Evolutionary conservation across 2,329 filamentous ascomycete species (phyloP).

Genomic region (Exophiala spinifera): DNA sequence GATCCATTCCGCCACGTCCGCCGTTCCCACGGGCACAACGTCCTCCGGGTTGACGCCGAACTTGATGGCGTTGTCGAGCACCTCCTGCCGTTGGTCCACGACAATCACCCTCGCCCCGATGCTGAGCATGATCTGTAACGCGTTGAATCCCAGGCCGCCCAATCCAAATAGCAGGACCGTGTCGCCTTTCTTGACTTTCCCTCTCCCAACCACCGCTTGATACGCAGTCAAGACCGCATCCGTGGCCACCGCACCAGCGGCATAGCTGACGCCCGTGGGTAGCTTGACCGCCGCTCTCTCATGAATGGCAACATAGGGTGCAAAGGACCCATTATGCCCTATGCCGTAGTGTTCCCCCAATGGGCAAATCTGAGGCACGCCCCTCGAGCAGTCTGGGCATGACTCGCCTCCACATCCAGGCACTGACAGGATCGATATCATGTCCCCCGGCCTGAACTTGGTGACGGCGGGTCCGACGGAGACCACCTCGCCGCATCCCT

Average conservation of each 20-base stretch:
- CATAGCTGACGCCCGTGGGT: conserved; percentile 1
- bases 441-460: conserved; percentile 13
- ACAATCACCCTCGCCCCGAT: conserved; percentile 15
- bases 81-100: conserved; percentile 13
- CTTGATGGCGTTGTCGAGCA: conserved; percentile 17
- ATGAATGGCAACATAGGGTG: conserved; percentile 11
- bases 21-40: conserved; percentile 7
- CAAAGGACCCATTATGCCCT: conserved; percentile 15
- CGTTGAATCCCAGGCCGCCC: conserved; percentile 17
- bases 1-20: conserved; percentile 8
- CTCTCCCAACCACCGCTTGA: conserved; percentile 11
- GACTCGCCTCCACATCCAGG: conserved; percentile 6
- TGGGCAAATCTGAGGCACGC: conserved; percentile 11
- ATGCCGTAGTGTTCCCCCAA: conserved; percentile 8
- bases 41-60: conserved; percentile 14
- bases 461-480: conserved; percentile 11
- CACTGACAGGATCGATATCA: conserved; percentile 9
- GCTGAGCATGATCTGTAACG: conserved; percentile 13
- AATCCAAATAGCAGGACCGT: conserved; percentile 8
- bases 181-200: conserved; percentile 7
- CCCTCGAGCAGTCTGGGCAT: conserved; percentile 10
- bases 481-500: conserved; percentile 23
- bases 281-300: conserved; percentile 14
- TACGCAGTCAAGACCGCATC: conserved; percentile 18
- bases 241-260: conserved; percentile 14